Percentiles rank a stretch among this genome's conserved stretches.
These are phyloP conservation scores for Phytophthora pluvialis DNA, from an alignment of 352 stramenopile species.

Conservation along the genomic window DNA sequence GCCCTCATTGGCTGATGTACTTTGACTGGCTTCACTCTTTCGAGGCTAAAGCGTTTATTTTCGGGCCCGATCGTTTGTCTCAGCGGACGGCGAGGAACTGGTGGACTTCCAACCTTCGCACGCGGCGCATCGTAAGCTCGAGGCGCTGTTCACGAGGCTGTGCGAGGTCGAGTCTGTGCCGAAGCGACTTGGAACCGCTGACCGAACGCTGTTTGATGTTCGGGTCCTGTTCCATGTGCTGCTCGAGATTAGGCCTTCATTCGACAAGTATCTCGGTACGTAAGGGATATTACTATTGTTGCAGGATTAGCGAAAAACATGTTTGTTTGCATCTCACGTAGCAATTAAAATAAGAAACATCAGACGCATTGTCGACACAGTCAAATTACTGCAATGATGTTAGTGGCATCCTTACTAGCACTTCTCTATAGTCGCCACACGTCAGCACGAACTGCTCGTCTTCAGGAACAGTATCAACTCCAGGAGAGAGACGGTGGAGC, in stretches of 20 bases:
- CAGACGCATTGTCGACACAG: too few relatives aligned
- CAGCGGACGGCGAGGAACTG: slow-evolving; percentile 5
- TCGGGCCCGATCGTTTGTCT: slow-evolving; percentile 6
- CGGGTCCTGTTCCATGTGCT: slow-evolving; percentile 5
- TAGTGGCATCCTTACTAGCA: too few relatives aligned
- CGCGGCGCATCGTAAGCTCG: background rate
- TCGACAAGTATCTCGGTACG: slow-evolving; percentile 17
- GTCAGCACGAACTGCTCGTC: too few relatives aligned
- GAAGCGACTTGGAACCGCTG: background rate
- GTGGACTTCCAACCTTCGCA: slow-evolving; percentile 2
- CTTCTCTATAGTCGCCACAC: too few relatives aligned
- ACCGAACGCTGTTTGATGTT: background rate
- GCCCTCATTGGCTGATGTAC: background rate
- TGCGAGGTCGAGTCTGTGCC: slow-evolving; percentile 2
- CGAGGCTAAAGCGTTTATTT: slow-evolving; percentile 10
- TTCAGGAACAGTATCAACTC: too few relatives aligned
- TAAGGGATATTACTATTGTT: too few relatives aligned
- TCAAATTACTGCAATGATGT: too few relatives aligned
- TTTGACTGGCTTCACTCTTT: slow-evolving; percentile 13
- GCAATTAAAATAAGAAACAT: too few relatives aligned
- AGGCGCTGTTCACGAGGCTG: background rate
- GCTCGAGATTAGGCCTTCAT: slow-evolving; percentile 1
- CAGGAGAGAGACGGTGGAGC: too few relatives aligned
- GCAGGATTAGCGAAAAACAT: too few relatives aligned
- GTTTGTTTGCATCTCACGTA: too few relatives aligned